Conservation (phyloP, 2,329 filamentous ascomycete species). For the Xylariales sp. region DNA sequence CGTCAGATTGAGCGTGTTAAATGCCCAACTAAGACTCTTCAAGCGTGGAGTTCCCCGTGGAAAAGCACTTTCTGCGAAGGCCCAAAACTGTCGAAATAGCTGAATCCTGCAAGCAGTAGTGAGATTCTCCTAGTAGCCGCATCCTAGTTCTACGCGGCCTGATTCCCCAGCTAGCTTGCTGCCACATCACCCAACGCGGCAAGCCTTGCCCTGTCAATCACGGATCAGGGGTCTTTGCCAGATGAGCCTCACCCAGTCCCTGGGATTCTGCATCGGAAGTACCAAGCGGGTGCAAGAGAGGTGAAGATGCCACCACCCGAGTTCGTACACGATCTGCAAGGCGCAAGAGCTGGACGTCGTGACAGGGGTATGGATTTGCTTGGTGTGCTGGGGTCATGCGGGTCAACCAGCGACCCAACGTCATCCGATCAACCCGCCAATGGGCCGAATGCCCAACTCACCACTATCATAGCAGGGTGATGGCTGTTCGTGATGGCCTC, state of each 20-base stretch:
- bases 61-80: no score
- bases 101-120: no score
- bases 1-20: no score
- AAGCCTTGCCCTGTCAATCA: constrained; percentile 9
- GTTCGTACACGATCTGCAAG: constrained; percentile 4
- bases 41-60: no score
- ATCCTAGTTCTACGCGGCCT: no score
- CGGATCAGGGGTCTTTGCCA: constrained; percentile 1
- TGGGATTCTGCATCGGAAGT: neutral
- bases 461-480: constrained; percentile 1
- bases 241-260: constrained; percentile 9
- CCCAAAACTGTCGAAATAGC: no score
- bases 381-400: constrained; percentile 4
- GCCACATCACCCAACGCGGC: constrained; percentile 12
- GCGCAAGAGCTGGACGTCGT: neutral
- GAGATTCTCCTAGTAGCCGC: no score
- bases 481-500: constrained; percentile 10
- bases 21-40: no score
- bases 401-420: constrained; percentile 1
- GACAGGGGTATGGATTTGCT: neutral
- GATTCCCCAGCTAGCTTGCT: constrained; percentile 4
- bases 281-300: neutral
- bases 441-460: constrained; percentile 8
- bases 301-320: neutral
- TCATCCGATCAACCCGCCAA: constrained; percentile 11